These are phyloP conservation scores for Nicotiana benthamiana DNA, from an alignment of 257 asterid species.

Conservation along the genomic window DNA sequence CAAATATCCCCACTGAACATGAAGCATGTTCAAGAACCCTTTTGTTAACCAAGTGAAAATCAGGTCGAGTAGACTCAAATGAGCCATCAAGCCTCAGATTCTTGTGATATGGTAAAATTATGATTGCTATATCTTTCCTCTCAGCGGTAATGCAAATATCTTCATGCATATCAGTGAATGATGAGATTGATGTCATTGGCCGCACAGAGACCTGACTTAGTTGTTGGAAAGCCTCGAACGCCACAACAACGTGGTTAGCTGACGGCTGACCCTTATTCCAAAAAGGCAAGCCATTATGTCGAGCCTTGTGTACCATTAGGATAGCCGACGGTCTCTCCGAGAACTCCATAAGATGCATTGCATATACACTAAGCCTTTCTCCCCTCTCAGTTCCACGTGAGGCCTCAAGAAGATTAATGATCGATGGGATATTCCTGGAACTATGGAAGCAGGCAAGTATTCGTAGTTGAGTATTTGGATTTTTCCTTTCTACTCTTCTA, in stretches of 20 bases:
- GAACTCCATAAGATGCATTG: slow-evolving; percentile 57
- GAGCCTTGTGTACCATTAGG: slow-evolving; percentile 48
- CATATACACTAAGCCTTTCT: slow-evolving; percentile 38
- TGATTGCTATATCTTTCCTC: slow-evolving; percentile 31
- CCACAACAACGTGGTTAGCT: slow-evolving; percentile 37
- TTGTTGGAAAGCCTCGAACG: slow-evolving; percentile 45
- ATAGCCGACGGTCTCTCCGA: slow-evolving; percentile 57
- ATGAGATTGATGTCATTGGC: slow-evolving; percentile 44
- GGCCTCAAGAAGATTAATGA: slow-evolving; percentile 49
- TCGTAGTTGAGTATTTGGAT: slow-evolving; percentile 29
- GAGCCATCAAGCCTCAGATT: slow-evolving; percentile 38
- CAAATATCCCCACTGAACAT: slow-evolving; percentile 44
- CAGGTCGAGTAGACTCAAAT: slow-evolving; percentile 40
- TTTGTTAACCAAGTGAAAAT: slow-evolving; percentile 29
- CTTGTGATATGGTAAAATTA: slow-evolving; percentile 45
- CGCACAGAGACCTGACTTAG: slow-evolving; percentile 39
- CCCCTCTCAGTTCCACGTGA: slow-evolving; percentile 48
- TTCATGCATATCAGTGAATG: slow-evolving; percentile 45
- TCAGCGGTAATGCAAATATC: slow-evolving; percentile 34
- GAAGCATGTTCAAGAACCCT: slow-evolving; percentile 42
- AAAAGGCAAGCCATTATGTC: slow-evolving; percentile 38
- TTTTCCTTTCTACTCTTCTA: slow-evolving; percentile 31
- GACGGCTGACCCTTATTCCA: slow-evolving; percentile 28
- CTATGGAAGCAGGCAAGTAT: slow-evolving; percentile 44
- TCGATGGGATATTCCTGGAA: slow-evolving; percentile 34